phyloP scores from a whole-genome alignment of 805 yeast species.

The Hanseniaspora mollemarum region DNA sequence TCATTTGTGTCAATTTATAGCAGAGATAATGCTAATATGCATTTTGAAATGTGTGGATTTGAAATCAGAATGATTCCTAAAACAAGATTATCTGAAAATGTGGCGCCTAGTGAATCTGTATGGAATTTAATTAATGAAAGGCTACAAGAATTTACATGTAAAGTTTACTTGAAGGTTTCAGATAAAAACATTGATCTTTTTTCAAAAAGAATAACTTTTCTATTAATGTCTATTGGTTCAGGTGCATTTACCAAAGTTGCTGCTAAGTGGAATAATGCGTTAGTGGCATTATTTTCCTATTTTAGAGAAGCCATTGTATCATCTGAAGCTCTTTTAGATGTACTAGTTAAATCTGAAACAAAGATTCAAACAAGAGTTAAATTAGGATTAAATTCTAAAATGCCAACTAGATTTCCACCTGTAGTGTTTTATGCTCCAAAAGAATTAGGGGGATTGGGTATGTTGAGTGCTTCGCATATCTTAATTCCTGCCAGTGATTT shows the following conservation, averaged over 20 bases:
- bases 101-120: conserved; percentile 63
- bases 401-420: conserved; percentile 98
- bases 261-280: conserved; percentile 89
- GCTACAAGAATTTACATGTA: conserved; percentile 78
- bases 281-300: conserved; percentile 75
- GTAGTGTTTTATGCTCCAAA: conserved; percentile 97
- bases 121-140: conserved; percentile 72
- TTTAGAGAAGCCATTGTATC: conserved; percentile 86
- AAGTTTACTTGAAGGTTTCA: conserved; percentile 74
- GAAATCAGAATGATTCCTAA: conserved; percentile 83
- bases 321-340: conserved; percentile 65
- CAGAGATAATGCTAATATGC: conserved; percentile 73
- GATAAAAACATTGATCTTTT: conserved; percentile 69
- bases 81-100: conserved; percentile 42
- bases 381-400: conserved; percentile 88
- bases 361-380: conserved; percentile 88
- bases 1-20: conserved; percentile 82
- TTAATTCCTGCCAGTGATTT: conserved; percentile 88
- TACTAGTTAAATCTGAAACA: conserved; percentile 81
- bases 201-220: conserved; percentile 73
- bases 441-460: conserved; percentile 93
- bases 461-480: conserved; percentile 94
- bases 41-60: conserved; percentile 89
- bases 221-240: conserved; percentile 90
- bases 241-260: conserved; percentile 91